Conservation (phyloP, 148 eudicot species). For the Silene conica region DNA sequence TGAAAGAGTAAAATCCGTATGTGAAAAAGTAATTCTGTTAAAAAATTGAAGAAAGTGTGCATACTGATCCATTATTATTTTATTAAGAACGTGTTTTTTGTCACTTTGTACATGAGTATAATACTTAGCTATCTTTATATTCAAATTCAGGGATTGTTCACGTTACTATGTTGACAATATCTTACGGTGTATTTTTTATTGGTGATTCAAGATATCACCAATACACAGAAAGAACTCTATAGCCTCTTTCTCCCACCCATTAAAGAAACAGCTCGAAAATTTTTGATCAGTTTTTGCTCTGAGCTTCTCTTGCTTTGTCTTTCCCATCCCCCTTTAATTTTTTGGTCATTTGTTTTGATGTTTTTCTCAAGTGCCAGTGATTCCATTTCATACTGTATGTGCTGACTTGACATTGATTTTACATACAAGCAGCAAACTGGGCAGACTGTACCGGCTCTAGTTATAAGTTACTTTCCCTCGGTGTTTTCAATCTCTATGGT, state of each 20-base stretch:
- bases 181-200: neutral
- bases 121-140: neutral
- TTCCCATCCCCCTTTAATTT: neutral
- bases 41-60: neutral
- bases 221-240: neutral
- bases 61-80: neutral
- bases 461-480: slow-evolving; percentile 66
- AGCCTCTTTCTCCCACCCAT: neutral
- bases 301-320: neutral
- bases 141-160: neutral
- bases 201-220: neutral
- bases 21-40: too few relatives aligned
- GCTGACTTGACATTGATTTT: slow-evolving; percentile 10
- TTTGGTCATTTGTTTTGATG: slow-evolving; percentile 1
- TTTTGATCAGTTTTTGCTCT: neutral
- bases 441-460: slow-evolving; percentile 48
- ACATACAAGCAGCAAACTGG: slow-evolving; percentile 56
- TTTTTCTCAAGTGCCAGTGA: slow-evolving; percentile 7
- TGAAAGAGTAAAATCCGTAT: too few relatives aligned
- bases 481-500: slow-evolving; percentile 90
- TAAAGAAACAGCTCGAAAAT: neutral
- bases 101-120: neutral
- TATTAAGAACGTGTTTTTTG: neutral
- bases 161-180: neutral
- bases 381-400: neutral